These are phyloP conservation scores for Tylopilus balloui DNA, from an alignment of 768 basidiomycete species.

Conservation along the genomic window DNA sequence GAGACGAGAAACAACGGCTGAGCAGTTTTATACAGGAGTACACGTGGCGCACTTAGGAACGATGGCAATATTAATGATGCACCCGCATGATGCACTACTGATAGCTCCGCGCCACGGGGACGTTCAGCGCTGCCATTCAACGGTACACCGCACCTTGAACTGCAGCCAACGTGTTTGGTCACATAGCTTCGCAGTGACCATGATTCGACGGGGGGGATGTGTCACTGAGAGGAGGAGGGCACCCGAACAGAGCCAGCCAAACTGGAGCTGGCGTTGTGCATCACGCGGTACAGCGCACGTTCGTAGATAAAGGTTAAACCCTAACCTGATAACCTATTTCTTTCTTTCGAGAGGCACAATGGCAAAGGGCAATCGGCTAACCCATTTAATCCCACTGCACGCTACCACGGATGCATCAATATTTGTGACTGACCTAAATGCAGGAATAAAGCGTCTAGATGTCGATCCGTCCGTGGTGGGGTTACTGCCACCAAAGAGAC, in stretches of 20 bases:
- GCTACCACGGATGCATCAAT: too few relatives aligned
- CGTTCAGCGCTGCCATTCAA: slow-evolving; percentile 4
- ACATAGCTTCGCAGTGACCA: neutral
- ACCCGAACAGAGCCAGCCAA: slow-evolving; percentile 7
- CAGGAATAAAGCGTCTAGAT: too few relatives aligned
- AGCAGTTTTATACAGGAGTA: slow-evolving; percentile 22
- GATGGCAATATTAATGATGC: neutral
- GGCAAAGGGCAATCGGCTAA: too few relatives aligned
- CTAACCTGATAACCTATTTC: too few relatives aligned
- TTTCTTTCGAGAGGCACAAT: too few relatives aligned
- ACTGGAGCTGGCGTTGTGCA: slow-evolving; percentile 2
- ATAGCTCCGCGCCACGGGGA: too few relatives aligned
- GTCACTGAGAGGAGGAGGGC: neutral
- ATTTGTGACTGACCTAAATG: too few relatives aligned
- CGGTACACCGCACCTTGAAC: slow-evolving; percentile 10
- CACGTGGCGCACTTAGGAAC: slow-evolving; percentile 19
- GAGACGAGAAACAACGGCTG: neutral
- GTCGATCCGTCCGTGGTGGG: too few relatives aligned
- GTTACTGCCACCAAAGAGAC: too few relatives aligned
- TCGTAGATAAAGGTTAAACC: too few relatives aligned
- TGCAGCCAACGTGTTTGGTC: neutral
- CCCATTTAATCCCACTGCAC: too few relatives aligned
- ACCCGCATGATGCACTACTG: neutral
- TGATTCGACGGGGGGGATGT: neutral
- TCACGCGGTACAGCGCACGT: too few relatives aligned